Conservation (phyloP, 2,329 filamentous ascomycete species). For the Clonostachys byssicola region DNA sequence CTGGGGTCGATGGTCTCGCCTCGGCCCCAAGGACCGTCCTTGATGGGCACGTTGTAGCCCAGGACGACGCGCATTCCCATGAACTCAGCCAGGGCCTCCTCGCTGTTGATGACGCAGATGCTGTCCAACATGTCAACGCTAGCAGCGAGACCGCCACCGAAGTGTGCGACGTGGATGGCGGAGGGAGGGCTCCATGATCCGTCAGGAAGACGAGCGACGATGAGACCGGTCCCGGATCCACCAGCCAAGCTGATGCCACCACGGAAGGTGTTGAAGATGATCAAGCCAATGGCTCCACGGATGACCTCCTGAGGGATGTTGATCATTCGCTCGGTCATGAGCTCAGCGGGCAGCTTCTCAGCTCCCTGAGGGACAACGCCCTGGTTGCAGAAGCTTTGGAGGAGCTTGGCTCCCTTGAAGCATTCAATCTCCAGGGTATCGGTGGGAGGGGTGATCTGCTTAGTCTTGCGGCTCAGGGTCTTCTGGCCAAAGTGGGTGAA, state of each 20-base stretch:
- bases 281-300: slow-evolving; percentile 60
- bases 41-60: slow-evolving; percentile 73
- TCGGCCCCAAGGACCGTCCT: slow-evolving; percentile 64
- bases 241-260: slow-evolving; percentile 62
- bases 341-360: no score
- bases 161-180: slow-evolving; percentile 76
- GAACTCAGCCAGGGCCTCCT: slow-evolving; percentile 72
- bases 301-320: slow-evolving; percentile 58
- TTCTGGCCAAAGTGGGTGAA: slow-evolving; percentile 28
- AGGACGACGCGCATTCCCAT: slow-evolving; percentile 71
- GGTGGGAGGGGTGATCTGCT: slow-evolving; percentile 82
- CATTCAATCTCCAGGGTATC: slow-evolving; percentile 83
- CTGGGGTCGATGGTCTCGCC: slow-evolving; percentile 64
- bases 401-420: slow-evolving; percentile 83
- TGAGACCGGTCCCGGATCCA: slow-evolving; percentile 62
- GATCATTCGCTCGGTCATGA: slow-evolving; percentile 33
- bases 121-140: slow-evolving; percentile 89
- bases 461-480: slow-evolving; percentile 74
- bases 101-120: slow-evolving; percentile 79
- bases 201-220: slow-evolving; percentile 58
- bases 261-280: slow-evolving; percentile 69
- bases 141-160: slow-evolving; percentile 74
- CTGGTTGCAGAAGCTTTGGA: slow-evolving; percentile 82
- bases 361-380: slow-evolving; percentile 38
- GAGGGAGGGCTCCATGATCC: slow-evolving; percentile 76